These are phyloP conservation scores for Eucalyptus sp. DNA, from an alignment of 345 rosid species.

Conservation along the genomic window DNA sequence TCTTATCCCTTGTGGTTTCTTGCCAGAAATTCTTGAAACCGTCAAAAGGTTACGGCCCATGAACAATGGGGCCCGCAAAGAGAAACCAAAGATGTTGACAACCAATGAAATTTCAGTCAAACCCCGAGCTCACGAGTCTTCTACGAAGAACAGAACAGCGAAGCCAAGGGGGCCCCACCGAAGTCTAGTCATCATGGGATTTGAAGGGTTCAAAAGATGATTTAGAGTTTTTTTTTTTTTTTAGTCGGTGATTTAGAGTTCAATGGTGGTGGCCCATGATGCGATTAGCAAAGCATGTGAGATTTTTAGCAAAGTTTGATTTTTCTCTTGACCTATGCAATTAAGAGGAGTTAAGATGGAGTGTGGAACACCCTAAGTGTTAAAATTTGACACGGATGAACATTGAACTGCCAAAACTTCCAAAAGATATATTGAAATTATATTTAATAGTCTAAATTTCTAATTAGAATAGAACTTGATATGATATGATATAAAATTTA, in stretches of 20 bases:
- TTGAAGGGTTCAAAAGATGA: background rate
- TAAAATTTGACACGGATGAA: too few relatives aligned
- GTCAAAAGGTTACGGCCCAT: background rate
- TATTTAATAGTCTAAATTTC: too few relatives aligned
- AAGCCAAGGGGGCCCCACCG: background rate
- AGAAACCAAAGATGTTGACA: background rate
- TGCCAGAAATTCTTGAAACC: background rate
- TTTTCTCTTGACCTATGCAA: background rate
- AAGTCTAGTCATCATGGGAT: background rate
- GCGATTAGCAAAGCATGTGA: background rate
- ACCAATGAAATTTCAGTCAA: background rate
- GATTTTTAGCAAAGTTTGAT: background rate
- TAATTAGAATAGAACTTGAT: fast-evolving
- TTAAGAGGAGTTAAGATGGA: too few relatives aligned
- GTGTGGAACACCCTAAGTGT: fast-evolving
- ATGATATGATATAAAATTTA: too few relatives aligned
- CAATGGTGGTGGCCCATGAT: background rate
- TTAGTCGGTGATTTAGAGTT: background rate
- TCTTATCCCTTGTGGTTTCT: background rate
- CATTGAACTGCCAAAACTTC: fast-evolving
- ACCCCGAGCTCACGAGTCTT: background rate
- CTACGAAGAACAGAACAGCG: too few relatives aligned
- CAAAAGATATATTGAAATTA: fast-evolving
- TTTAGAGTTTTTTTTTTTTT: too few relatives aligned
- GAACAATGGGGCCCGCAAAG: background rate